Conservation (phyloP, 768 basidiomycete species). For the Mycena metata region DNA sequence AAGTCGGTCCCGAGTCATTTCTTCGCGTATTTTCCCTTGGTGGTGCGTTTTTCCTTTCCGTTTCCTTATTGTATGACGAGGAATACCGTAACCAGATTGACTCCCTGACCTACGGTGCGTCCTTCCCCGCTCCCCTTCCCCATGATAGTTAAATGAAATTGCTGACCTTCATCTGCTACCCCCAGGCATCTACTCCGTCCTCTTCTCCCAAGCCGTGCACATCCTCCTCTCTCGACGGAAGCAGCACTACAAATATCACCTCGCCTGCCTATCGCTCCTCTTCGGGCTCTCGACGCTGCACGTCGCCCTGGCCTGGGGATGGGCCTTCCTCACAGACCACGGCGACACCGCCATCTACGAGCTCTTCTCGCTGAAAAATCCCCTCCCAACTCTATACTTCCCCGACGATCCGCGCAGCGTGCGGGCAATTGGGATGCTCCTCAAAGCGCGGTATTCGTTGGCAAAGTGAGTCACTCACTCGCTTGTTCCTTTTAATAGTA, state of each 20-base stretch:
- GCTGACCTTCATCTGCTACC: no score
- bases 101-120: no score
- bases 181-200: constrained; percentile 21
- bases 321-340: constrained; percentile 26
- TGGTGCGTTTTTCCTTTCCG: no score
- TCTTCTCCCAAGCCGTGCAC: constrained; percentile 22
- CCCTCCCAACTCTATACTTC: constrained; percentile 8
- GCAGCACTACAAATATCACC: constrained; percentile 7
- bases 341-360: constrained; percentile 22
- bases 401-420: constrained; percentile 14
- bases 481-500: neutral
- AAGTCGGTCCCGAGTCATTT: no score
- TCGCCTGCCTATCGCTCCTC: constrained; percentile 19
- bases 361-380: constrained; percentile 17
- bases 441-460: constrained; percentile 15
- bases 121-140: no score
- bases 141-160: no score
- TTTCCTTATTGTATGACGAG: no score
- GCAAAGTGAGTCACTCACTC: constrained; percentile 22
- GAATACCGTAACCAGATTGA: no score
- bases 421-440: neutral
- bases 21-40: no score
- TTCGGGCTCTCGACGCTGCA: constrained; percentile 30
- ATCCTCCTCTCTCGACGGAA: neutral
- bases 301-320: constrained; percentile 23